Conservation (phyloP, 2,329 filamentous ascomycete species). For the Aureobasidium lini region DNA sequence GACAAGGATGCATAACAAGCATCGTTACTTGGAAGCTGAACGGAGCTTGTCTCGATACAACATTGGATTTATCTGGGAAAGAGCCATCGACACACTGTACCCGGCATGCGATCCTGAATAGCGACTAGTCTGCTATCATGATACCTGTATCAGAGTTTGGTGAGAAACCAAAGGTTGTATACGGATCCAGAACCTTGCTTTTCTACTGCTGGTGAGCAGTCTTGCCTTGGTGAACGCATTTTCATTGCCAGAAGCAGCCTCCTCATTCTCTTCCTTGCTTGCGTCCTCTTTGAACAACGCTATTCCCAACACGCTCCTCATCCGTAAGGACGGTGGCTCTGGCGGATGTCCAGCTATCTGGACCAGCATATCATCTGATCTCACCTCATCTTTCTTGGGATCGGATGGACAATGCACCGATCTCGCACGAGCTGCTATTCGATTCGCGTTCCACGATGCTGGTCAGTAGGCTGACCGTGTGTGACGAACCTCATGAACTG, state of each 20-base stretch:
- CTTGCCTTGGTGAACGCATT: not conserved
- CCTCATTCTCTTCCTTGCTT: not conserved
- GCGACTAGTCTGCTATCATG: not conserved
- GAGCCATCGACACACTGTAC: not conserved
- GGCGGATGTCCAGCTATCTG: conserved; percentile 25
- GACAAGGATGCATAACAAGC: not conserved
- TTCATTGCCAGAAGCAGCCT: not conserved
- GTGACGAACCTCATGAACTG: not conserved
- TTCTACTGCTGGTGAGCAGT: not conserved
- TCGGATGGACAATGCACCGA: conserved; percentile 25
- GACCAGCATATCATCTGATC: conserved; percentile 24
- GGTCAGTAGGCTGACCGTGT: not conserved
- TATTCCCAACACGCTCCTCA: not conserved
- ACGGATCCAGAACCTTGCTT: not conserved
- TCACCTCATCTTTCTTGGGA: conserved; percentile 23
- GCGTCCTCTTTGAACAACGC: conserved; percentile 11
- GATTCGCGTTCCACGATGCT: conserved; percentile 29
- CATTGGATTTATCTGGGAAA: not conserved
- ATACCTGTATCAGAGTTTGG: not conserved
- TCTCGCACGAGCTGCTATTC: conserved; percentile 27
- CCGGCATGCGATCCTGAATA: not conserved
- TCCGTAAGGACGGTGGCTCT: not conserved
- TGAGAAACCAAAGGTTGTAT: not conserved
- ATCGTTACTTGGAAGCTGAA: not conserved
- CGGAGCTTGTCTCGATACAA: not conserved